Base-by-base conservation (phyloP, 2,329 filamentous ascomycete species). In the Tricladium varicosporioides region DNA sequence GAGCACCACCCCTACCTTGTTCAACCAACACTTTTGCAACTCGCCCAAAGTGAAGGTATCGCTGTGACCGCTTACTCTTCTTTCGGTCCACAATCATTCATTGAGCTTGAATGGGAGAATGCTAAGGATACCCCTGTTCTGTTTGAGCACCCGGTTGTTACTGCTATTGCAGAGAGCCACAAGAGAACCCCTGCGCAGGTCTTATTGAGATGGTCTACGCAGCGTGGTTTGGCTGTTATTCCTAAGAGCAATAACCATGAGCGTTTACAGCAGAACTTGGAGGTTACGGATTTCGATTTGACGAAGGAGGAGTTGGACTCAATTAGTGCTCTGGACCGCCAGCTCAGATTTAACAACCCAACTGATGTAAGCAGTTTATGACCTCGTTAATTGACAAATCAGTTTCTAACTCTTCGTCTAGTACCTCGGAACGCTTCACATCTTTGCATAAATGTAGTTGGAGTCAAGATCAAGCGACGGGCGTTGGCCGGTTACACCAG, bases 1-100 rank as follows among this genome's bases (percentile, higher is more conserved):
- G 91, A 95, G 80, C 89, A 93, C 78, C 91, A 95, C 80, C 91
- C 91, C 22, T 94, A 92, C 81, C 83, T 93, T 58, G 87, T 89
- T 60, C 91, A 95, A 80, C 74, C 78, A 58, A 80, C 85, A 53
- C 82, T 95, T 52, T 72, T 94, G 67, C 77, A 83, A 67, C 83
- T 91, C 51, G 87, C 86, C 67, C 80, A 88, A 77, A 75, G 77
- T 53, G 81, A 91, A 75, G 83, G 84, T 59, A 87, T 95, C 66
- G 79, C 80, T 64, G 81, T 95, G 56, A 94, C 90, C 2, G 91
- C 89, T 51, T 95, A 94, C 80, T 92, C 87, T 18, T 90, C 87
- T 49, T 93, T 94, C 69, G 91, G 91, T 42, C 89, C 90, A 22
- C 81, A 88, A 69, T 85, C 82, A 58, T 95, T 94, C 80, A 73